Conservation (phyloP, 2,329 filamentous ascomycete species). For the Fusarium coffeatum region DNA sequence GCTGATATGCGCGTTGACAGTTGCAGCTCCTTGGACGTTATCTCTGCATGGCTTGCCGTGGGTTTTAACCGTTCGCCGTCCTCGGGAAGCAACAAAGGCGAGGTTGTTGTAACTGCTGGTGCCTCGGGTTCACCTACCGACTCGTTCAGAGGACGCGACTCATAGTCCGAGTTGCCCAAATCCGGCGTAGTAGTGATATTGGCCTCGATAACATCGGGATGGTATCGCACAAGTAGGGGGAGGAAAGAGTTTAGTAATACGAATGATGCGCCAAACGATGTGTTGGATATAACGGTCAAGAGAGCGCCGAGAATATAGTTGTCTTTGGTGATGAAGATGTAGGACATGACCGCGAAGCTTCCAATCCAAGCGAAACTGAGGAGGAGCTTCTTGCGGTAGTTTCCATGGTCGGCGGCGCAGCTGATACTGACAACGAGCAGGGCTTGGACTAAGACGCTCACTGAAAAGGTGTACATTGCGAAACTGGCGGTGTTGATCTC, state of each 20-base stretch:
- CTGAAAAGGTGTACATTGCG: slow-evolving; percentile 97
- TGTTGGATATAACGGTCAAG: slow-evolving; percentile 90
- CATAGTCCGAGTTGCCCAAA: slow-evolving; percentile 47
- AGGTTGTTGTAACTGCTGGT: slow-evolving; percentile 56
- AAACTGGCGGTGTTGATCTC: slow-evolving; percentile 97
- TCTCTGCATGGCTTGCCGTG: slow-evolving; percentile 58
- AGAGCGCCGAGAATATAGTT: slow-evolving; percentile 85
- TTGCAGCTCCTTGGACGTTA: slow-evolving; percentile 75
- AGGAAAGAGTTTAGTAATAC: slow-evolving; percentile 96
- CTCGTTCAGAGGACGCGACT: slow-evolving; percentile 52
- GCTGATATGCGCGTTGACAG: slow-evolving; percentile 93
- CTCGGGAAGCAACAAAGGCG: slow-evolving; percentile 61
- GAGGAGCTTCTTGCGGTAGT: slow-evolving; percentile 88
- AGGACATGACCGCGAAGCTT: slow-evolving; percentile 86
- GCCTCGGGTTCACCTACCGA: slow-evolving; percentile 48
- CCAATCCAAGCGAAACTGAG: slow-evolving; percentile 87
- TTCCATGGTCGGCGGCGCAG: slow-evolving; percentile 93
- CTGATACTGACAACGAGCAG: slow-evolving; percentile 95
- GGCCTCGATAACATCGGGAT: slow-evolving; percentile 65
- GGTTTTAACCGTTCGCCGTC: slow-evolving; percentile 53
- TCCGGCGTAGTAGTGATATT: slow-evolving; percentile 47
- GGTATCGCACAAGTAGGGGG: slow-evolving; percentile 88
- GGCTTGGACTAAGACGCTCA: slow-evolving; percentile 90
- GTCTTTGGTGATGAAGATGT: slow-evolving; percentile 79
- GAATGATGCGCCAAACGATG: slow-evolving; percentile 93